Evolutionary conservation across 805 yeast species (phyloP), one percentile per base, ranked within the genome.

Genomic region (Kazachstania africana): DNA sequence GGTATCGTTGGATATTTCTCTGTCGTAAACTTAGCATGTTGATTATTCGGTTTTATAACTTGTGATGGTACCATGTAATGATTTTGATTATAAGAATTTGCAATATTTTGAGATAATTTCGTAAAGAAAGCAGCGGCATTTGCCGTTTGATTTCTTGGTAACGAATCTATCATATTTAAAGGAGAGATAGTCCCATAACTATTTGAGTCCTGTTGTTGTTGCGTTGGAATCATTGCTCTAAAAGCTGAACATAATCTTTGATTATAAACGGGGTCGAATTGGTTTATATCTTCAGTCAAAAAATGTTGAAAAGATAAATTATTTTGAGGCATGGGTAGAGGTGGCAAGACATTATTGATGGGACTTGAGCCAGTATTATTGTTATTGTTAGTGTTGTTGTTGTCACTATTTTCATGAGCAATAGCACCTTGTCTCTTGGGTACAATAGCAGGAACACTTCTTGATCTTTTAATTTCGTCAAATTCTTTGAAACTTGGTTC

Each of bases 221-320:
- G 37, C 6, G 15, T 17, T 25, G 24, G 24, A 22, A 16, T 12
- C 16, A 21, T n/a, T 31, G 30, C 9, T 26, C 15, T 16, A 28
- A 53, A 31, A 33, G 38, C 47, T 15, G 44, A 34, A 13, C 18
- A 28, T 17, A 39, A 22, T 18, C 35, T 27, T 4, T 28, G 8
- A n/a, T 35, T 31, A 10, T 32, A 37, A 4, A 33, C 18, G 3
- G 40, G 40, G 16, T 37, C 36, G 12, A 26, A 23, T 6, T n/a
- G 16, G 5, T 17, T 16, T 3, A 38, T 10, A 24, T 38, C 39
- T 6, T 38, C 35, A 14, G 29, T 28, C 14, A 34, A 22, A 24
- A 36, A 38, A 4, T 16, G 26, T 13, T 25, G 29, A 16, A 37
- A 29, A 27, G 22, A 20, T n/a, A n/a, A n/a, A 26, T 24, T 19